These are phyloP conservation scores for Gossypium longicalyx DNA, from an alignment of 345 rosid species.

Conservation along the genomic window DNA sequence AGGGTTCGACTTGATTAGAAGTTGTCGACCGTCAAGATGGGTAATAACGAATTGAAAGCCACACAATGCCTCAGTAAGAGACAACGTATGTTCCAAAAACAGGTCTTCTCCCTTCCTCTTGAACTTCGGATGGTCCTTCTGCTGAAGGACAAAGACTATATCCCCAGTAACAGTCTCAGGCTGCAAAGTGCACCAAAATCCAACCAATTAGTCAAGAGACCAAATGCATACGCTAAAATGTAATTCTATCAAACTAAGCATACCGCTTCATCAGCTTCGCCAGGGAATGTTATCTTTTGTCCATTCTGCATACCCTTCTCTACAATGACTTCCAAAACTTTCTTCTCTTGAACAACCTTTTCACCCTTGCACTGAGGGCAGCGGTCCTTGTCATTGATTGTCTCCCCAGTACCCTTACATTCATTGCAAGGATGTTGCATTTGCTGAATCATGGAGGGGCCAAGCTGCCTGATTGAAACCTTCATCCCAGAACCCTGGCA, in stretches of 20 bases:
- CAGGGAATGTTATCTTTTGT: slow-evolving; percentile 84
- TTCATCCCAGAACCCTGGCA: slow-evolving; percentile 91
- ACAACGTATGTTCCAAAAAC: slow-evolving; percentile 66
- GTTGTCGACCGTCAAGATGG: slow-evolving; percentile 84
- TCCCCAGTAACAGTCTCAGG: slow-evolving; percentile 88
- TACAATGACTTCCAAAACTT: slow-evolving; percentile 73
- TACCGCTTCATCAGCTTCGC: slow-evolving; percentile 93
- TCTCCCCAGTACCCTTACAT: slow-evolving; percentile 88
- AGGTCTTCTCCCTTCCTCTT: slow-evolving; percentile 87
- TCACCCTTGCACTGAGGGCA: slow-evolving; percentile 84
- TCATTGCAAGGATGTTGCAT: slow-evolving; percentile 89
- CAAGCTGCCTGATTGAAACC: slow-evolving; percentile 78
- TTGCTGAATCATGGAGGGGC: slow-evolving; percentile 95
- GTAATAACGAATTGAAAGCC: slow-evolving; percentile 77
- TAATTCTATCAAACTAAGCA: slow-evolving; percentile 3
- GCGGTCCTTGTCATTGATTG: slow-evolving; percentile 64
- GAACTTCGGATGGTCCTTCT: slow-evolving; percentile 82
- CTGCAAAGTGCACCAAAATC: slow-evolving; percentile 37
- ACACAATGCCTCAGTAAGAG: slow-evolving; percentile 86
- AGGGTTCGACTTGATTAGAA: slow-evolving; percentile 72
- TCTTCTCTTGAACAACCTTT: slow-evolving; percentile 77
- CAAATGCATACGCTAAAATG: background rate
- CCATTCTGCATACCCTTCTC: slow-evolving; percentile 94
- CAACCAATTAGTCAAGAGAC: background rate
- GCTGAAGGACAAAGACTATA: slow-evolving; percentile 78